phyloP scores from a whole-genome alignment of 2,329 filamentous ascomycete species.

The Nigrospora oryzae region DNA sequence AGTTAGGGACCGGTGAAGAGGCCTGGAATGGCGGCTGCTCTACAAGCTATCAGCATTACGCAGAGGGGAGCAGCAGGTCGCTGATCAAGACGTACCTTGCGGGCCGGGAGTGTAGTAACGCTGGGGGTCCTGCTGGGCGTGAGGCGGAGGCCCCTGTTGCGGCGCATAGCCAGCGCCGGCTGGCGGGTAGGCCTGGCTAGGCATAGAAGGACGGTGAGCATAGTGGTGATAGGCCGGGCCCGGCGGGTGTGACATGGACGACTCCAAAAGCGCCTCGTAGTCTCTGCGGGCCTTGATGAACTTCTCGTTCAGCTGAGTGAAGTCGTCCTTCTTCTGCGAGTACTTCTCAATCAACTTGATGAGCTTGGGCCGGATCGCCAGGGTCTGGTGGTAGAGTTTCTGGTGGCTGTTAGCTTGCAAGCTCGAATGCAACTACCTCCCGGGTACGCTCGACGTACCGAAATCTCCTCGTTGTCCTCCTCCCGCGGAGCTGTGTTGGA shows the following conservation, averaged over 20 bases:
- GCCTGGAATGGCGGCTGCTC: slow-evolving; percentile 34
- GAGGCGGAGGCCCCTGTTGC: slow-evolving; percentile 28
- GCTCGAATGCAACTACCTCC: not conserved
- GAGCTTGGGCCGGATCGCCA: slow-evolving; percentile 90
- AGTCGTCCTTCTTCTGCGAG: slow-evolving; percentile 99
- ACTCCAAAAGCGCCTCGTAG: slow-evolving; percentile 91
- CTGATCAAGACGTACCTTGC: slow-evolving; percentile 39
- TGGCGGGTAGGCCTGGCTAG: slow-evolving; percentile 21
- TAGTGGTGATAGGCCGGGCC: slow-evolving; percentile 70
- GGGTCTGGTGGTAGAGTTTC: slow-evolving; percentile 83
- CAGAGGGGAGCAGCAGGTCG: slow-evolving; percentile 23
- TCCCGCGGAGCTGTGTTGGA: slow-evolving; percentile 71
- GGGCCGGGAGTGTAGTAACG: slow-evolving; percentile 61
- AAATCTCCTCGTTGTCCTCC: slow-evolving; percentile 96
- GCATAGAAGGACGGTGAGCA: slow-evolving; percentile 40
- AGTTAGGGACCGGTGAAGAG: slow-evolving; percentile 42
- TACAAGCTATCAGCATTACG: slow-evolving; percentile 19
- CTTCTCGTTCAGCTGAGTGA: slow-evolving; percentile 96
- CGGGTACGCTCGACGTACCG: slow-evolving; percentile 37
- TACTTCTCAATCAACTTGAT: slow-evolving; percentile 99
- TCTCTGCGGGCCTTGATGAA: slow-evolving; percentile 98
- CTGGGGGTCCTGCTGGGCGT: slow-evolving; percentile 48
- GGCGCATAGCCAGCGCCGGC: slow-evolving; percentile 25
- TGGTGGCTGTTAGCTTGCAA: slow-evolving; percentile 26
- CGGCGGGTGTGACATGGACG: slow-evolving; percentile 91